phyloP scores from a whole-genome alignment of 2,329 filamentous ascomycete genomes.

The Aspergillus udagawae region DNA sequence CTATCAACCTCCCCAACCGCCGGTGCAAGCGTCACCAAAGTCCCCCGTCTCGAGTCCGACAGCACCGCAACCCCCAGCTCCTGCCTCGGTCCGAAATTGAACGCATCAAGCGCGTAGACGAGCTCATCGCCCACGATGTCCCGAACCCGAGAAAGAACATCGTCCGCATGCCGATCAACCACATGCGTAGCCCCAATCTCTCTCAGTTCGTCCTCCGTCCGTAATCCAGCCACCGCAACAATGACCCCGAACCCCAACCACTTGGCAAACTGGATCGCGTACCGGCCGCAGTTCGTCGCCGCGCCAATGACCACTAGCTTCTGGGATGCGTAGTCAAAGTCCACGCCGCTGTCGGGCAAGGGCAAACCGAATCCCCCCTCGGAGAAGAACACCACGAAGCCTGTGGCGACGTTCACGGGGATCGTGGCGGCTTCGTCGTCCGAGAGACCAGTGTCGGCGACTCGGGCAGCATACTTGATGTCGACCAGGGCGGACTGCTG shows the following conservation, averaged over 20 bases:
- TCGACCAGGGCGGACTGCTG: constrained; percentile 38
- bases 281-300: constrained; percentile 32
- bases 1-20: constrained; percentile 16
- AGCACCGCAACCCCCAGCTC: constrained; percentile 30
- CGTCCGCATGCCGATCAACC: constrained; percentile 35
- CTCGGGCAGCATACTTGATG: constrained; percentile 21
- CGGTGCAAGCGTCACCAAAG: constrained; percentile 22
- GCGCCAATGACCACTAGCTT: constrained; percentile 33
- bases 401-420: constrained; percentile 33
- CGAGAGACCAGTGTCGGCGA: constrained; percentile 27
- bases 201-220: constrained; percentile 28
- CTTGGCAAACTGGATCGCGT: constrained; percentile 30
- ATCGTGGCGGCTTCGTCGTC: constrained; percentile 36
- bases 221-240: constrained; percentile 31
- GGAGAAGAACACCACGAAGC: constrained; percentile 31
- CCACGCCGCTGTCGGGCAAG: neutral
- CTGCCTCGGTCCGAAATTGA: constrained; percentile 22
- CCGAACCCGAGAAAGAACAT: constrained; percentile 26
- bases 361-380: constrained; percentile 10
- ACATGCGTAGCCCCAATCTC: constrained; percentile 39
- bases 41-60: constrained; percentile 32
- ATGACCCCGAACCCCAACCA: constrained; percentile 36
- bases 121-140: constrained; percentile 36
- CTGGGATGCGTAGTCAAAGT: neutral
- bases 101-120: constrained; percentile 34